phyloP scores from a whole-genome alignment of 2,329 filamentous ascomycete species.

The Phialophora expanda region DNA sequence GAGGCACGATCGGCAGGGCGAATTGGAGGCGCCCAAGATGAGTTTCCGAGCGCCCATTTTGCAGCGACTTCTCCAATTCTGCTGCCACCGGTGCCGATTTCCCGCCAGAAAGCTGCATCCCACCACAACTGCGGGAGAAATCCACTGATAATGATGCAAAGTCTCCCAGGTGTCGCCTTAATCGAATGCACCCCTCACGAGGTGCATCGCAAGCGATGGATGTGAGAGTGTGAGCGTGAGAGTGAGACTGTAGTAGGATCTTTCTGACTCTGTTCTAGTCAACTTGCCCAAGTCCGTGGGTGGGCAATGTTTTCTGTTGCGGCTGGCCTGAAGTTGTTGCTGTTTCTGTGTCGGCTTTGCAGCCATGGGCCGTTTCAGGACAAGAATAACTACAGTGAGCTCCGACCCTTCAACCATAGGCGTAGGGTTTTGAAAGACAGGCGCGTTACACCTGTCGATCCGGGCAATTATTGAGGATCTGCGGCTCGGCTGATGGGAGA shows the following conservation, averaged over 20 bases:
- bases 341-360: conserved; percentile 19
- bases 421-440: not conserved
- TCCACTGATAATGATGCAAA: not conserved
- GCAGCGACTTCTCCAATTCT: conserved; percentile 4
- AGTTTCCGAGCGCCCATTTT: conserved; percentile 2
- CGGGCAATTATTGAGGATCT: not conserved
- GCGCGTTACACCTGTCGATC: not conserved
- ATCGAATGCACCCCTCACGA: conserved; percentile 15
- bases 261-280: not conserved
- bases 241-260: not conserved
- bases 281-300: not conserved
- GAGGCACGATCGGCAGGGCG: conserved; percentile 26
- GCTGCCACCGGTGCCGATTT: conserved; percentile 28
- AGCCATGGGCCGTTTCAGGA: conserved; percentile 2
- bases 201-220: conserved; percentile 9
- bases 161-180: not conserved
- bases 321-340: conserved; percentile 14
- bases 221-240: conserved; percentile 1
- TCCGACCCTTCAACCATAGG: not conserved
- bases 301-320: not conserved
- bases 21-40: conserved; percentile 13
- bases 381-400: not conserved
- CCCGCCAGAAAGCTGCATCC: conserved; percentile 21
- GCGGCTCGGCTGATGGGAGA: conserved; percentile 5
- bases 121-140: conserved; percentile 19